Evolutionary conservation across 1,284 basidiomycete genomes (phyloP), one percentile per base, ranked within the genome.

Genomic region (Fomitopsis schrenkii): DNA sequence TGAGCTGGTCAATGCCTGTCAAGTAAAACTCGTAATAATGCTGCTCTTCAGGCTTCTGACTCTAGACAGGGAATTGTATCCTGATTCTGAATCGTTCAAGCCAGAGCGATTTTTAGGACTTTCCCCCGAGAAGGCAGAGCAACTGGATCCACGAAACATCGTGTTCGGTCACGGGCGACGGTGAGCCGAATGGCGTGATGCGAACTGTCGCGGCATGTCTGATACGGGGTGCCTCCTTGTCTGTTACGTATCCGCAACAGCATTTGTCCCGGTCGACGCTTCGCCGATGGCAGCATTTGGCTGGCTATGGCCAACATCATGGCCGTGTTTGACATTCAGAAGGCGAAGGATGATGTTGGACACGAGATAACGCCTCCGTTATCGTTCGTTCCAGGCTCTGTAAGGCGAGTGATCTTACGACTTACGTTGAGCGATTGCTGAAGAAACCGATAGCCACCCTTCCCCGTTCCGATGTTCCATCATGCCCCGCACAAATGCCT

Each of bases 251-350:
- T 15, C 5, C 5, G 9, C 38, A 40, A 40, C 9, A 63, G 68
- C 9, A 57, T 67, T 33, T 70, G 70, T 42, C 65, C 67, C 1
- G 68, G 70, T 7, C 63, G 66, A 15, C 64, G 64, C 61, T 62
- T 71, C 19, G 70, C 58, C 1, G 67, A 72, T 44, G 56, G 56
- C 14, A 66, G 62, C 56, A 42, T 70, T 10, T 71, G 67, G 70
- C 61, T 70, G 38, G 60, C 68, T 9, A 64, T 66, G 28, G 65
- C 69, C 2, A 60, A 57, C 35, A 56, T 64, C 19, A 50, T 64
- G 9, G 64, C 64, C 17, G 62, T 61, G 12, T 56, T 66, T 44
- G 52, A 66, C 40, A 61, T 66, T 14, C 17, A 28, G 5, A 58
- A 53, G 38, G 60, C 61, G 14, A 33, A 26, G 12, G 63, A 64